Percentiles rank a stretch among this genome's conserved stretches.
These are phyloP conservation scores for Leishmania tropica DNA, from an alignment of 208 protist genomes.

Conservation along the genomic window DNA sequence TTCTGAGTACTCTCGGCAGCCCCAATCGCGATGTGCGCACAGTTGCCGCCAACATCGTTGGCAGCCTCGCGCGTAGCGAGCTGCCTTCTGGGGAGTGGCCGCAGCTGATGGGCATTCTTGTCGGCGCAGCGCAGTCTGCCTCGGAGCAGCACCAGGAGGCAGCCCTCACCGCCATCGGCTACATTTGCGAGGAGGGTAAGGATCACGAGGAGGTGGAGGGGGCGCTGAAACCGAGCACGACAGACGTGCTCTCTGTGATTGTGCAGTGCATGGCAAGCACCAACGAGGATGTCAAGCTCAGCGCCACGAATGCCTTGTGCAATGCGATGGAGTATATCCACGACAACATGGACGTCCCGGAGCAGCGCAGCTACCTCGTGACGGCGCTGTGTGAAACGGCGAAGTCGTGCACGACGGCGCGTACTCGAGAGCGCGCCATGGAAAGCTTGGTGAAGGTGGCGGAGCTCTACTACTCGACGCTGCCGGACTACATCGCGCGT, in stretches of 20 bases:
- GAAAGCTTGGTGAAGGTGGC: conserved; percentile 95
- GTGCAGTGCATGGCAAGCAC: conserved; percentile 87
- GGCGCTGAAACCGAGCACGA: conserved; percentile 73
- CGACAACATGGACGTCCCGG: conserved; percentile 92
- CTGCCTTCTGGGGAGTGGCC: conserved; percentile 94
- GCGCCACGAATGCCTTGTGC: conserved; percentile 93
- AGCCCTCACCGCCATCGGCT: conserved; percentile 95
- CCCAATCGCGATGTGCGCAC: conserved; percentile 81
- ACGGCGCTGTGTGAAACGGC: conserved; percentile 84
- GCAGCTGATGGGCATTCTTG: conserved; percentile 89
- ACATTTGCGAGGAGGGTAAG: conserved; percentile 96
- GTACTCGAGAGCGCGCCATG: conserved; percentile 89
- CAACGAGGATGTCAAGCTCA: conserved; percentile 83
- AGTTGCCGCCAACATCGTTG: conserved; percentile 94
- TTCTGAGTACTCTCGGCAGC: conserved; percentile 84
- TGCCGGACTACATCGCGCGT: conserved; percentile 92
- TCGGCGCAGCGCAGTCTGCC: conserved; percentile 56
- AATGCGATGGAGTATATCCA: conserved; percentile 97
- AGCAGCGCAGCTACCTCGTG: conserved; percentile 93
- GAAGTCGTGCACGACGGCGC: conserved; percentile 31
- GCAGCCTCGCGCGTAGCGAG: conserved; percentile 96
- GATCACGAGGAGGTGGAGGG: conserved; percentile 69
- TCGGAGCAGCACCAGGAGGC: conserved; percentile 88
- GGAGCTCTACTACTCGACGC: conserved; percentile 95
- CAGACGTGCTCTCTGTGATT: conserved; percentile 92